Evolutionary conservation across 768 basidiomycete genomes (phyloP), one percentile per base, ranked within the genome.

Genomic region (Mycena sanguinolenta): DNA sequence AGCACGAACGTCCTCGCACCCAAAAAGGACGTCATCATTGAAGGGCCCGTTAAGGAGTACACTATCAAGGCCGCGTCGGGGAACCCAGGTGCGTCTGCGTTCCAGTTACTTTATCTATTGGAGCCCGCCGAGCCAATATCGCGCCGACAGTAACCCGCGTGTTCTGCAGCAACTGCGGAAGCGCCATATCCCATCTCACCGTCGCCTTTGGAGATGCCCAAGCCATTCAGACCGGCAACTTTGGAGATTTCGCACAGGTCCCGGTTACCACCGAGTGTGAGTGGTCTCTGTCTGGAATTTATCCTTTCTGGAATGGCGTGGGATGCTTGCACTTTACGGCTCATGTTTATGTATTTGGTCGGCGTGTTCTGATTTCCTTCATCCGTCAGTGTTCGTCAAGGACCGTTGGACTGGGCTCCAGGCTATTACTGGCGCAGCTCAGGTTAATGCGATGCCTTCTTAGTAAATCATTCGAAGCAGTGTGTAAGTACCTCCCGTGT

Each of bases 191-290:
- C n/a, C 82, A 83, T 58, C 77, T 74, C 60, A 79, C 79, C 21
- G 74, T 67, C 36, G 76, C 75, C 9, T 82, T 82, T 39, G 82
- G 81, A 44, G 81, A 82, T 21, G 62, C 71, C 5, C 80, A 80
- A 57, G 82, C 82, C 17, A 77, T 83, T 36, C 82, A 82, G 74
- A 82, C 82, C 3, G 82, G 82, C 16, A 82, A 82, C 72, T 82
- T 83, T 65, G 50, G 55, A 21, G 77, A 76, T 38, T 81, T 81
- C 46, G 76, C 76, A 4, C 68, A 75, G 30, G 66, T 82, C 32
- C 81, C 81, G 2, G 71, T 83, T 54, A 64, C 36, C 17, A 73
- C 77, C 38, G 82, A 83, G 65, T 67, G 82, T 83, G 67, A 58
- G 55, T 58, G 6, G 81, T 67, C 14, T 7, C 69, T 7, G 67